Percentiles rank a stretch among this genome's conserved stretches.
phyloP scores from a whole-genome alignment of 257 asterid genomes.

The Ajuga chamaepitys region DNA sequence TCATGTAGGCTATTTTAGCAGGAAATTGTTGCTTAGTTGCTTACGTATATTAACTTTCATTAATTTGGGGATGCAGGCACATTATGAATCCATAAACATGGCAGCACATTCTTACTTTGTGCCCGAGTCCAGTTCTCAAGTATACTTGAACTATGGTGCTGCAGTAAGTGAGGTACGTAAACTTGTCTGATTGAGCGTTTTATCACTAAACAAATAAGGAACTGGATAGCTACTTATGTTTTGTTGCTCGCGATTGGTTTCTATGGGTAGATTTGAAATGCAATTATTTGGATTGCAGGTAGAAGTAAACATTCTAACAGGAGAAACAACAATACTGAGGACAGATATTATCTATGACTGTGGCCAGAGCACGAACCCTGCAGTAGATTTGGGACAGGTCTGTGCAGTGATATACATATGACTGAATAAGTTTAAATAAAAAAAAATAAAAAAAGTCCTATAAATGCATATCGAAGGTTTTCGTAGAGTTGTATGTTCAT shows the following conservation, averaged over 20 bases:
- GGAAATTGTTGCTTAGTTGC: too few species aligned
- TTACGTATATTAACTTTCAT: not conserved
- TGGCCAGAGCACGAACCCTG: conserved; percentile 15
- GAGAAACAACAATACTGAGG: conserved; percentile 11
- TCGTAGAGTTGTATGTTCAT: too few species aligned
- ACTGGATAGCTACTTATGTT: too few species aligned
- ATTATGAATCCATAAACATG: conserved; percentile 7
- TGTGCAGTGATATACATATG: too few species aligned
- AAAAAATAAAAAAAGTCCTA: too few species aligned
- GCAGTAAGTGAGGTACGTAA: conserved; percentile 13
- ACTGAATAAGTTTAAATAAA: too few species aligned
- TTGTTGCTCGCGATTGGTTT: too few species aligned
- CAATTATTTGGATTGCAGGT: not conserved
- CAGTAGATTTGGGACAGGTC: conserved; percentile 22
- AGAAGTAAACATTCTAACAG: conserved; percentile 11
- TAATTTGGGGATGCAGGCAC: conserved; percentile 1
- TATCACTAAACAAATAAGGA: too few species aligned
- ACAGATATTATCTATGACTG: conserved; percentile 16
- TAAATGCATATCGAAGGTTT: too few species aligned
- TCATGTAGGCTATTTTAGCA: too few species aligned
- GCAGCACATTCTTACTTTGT: conserved; percentile 9
- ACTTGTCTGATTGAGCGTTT: too few species aligned
- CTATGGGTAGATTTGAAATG: too few species aligned
- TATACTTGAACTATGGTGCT: conserved; percentile 15
- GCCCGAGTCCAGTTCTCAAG: not conserved